These are phyloP conservation scores for Plectranthus barbatus DNA, from an alignment of 257 asterid genomes.

Conservation along the genomic window DNA sequence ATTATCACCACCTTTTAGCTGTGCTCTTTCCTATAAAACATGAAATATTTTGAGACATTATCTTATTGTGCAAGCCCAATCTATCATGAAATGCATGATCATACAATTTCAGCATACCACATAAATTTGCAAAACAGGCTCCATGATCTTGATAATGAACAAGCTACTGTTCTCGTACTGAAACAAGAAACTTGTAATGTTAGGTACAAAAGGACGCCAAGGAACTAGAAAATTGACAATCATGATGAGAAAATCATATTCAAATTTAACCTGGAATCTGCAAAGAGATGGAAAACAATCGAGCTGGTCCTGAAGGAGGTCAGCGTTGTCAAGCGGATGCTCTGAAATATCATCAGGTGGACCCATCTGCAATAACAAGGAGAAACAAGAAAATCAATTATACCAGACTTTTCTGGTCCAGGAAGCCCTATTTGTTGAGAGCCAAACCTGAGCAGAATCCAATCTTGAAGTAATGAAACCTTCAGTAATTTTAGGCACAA, in stretches of 20 bases:
- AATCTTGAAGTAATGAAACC: conserved; percentile 93
- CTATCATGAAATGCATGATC: not conserved
- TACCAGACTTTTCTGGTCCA: not conserved
- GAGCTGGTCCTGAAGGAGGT: conserved; percentile 96
- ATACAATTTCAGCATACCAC: conserved; percentile 44
- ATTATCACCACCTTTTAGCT: conserved; percentile 57
- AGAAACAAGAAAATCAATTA: conserved; percentile 1
- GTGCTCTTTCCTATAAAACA: conserved; percentile 70
- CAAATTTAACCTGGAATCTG: conserved; percentile 71
- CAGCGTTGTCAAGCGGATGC: conserved; percentile 91
- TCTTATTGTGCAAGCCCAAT: not conserved
- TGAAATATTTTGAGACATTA: not conserved
- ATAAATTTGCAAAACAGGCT: conserved; percentile 81
- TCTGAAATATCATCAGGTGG: conserved; percentile 74
- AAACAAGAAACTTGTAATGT: conserved; percentile 21
- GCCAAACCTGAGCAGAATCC: conserved; percentile 85
- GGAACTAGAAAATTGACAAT: not conserved
- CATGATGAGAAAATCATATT: not conserved
- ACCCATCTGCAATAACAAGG: conserved; percentile 49
- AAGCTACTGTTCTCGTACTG: conserved; percentile 96
- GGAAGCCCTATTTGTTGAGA: conserved; percentile 2
- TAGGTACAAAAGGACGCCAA: conserved; percentile 6
- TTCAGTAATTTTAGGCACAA: conserved; percentile 87
- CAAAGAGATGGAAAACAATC: conserved; percentile 92
- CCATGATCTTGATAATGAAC: conserved; percentile 72